Conservation (phyloP, 495 filamentous ascomycete species). For the Neurospora sp. region DNA sequence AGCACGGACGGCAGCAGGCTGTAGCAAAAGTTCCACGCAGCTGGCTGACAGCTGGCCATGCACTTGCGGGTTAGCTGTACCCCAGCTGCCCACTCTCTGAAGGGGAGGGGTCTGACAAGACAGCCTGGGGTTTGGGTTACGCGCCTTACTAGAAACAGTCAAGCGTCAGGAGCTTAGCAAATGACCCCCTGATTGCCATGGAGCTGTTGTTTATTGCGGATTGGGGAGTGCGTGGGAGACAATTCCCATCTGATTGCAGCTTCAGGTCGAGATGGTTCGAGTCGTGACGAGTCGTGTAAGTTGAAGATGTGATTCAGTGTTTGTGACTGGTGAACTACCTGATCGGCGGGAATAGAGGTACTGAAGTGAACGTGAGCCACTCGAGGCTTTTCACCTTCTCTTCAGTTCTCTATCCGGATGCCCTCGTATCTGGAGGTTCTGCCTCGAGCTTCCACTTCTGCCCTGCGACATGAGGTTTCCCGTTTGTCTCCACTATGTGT, state of each 20-base stretch:
- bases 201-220: not conserved
- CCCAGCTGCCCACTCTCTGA: not conserved
- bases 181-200: not conserved
- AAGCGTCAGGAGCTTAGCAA: slow-evolving; percentile 1
- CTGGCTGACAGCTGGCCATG: not conserved
- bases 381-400: not conserved
- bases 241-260: not conserved
- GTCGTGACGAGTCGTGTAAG: not conserved
- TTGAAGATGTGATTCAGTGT: not conserved
- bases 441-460: not conserved
- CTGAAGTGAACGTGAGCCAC: not conserved
- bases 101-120: not conserved
- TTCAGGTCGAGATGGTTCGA: not conserved
- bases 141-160: not conserved
- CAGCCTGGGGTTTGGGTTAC: not conserved
- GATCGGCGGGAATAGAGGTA: not conserved
- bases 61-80: not conserved
- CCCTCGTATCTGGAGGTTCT: not conserved
- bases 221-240: not conserved
- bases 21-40: not conserved
- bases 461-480: not conserved
- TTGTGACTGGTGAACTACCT: not conserved
- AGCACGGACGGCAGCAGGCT: not conserved
- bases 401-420: not conserved
- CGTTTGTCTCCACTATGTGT: not conserved